phyloP scores from a whole-genome alignment of 306 rosid genomes.

The Cicer chorassanicum region DNA sequence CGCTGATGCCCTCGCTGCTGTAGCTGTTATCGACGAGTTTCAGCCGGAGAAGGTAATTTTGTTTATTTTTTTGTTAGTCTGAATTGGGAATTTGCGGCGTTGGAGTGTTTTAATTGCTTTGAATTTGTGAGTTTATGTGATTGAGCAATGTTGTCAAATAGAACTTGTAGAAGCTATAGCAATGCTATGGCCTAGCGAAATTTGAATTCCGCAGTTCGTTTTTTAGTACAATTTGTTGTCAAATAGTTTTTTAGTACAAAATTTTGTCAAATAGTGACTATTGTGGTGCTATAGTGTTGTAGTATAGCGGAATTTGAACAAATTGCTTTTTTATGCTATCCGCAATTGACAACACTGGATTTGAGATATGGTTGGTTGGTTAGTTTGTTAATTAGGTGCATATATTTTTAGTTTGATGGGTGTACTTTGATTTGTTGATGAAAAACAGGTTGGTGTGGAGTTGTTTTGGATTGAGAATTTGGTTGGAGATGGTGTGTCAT shows the following conservation, averaged over 20 bases:
- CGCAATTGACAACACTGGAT: background rate
- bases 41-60: conserved; percentile 60
- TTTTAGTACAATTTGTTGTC: background rate
- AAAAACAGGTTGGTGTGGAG: conserved; percentile 33
- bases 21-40: conserved; percentile 78
- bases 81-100: conserved; percentile 21
- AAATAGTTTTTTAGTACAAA: background rate
- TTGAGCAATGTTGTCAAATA: conserved; percentile 11
- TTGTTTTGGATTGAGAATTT: conserved; percentile 10
- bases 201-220: background rate
- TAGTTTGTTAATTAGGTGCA: conserved; percentile 5
- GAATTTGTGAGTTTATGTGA: conserved; percentile 17
- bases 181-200: background rate
- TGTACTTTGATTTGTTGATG: conserved; percentile 25
- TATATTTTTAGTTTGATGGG: conserved; percentile 31
- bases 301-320: background rate
- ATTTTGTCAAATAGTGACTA: background rate
- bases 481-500: conserved; percentile 39
- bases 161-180: too few relatives aligned
- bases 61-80: background rate
- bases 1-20: conserved; percentile 90
- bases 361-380: background rate
- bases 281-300: too few relatives aligned
- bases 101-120: conserved; percentile 3
- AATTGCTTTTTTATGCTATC: background rate